Conservation (phyloP, 306 rosid genomes). For the Cyamopsis tetragonoloba region DNA sequence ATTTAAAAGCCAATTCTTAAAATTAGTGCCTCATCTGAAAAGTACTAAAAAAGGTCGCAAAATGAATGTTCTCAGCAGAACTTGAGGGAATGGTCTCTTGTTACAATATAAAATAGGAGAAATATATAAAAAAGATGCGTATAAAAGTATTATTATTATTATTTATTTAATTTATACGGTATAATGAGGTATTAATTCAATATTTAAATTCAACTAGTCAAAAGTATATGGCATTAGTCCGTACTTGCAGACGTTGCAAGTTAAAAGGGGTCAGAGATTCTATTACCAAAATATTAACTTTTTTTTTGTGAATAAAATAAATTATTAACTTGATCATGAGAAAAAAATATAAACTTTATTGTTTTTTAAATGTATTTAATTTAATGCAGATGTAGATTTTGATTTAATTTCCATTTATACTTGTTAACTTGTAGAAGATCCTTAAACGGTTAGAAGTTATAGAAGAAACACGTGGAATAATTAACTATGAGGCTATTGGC, state of each 20-base stretch:
- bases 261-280: background rate
- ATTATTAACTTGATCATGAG: no score
- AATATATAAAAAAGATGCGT: background rate
- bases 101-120: background rate
- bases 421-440: no score
- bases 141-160: background rate
- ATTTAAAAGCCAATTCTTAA: conserved; percentile 11
- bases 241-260: background rate
- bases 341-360: no score
- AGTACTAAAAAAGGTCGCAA: background rate
- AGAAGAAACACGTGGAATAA: background rate
- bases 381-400: no score
- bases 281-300: background rate
- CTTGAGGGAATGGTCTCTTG: no score
- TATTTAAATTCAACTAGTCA: conserved; percentile 17
- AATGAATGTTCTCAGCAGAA: no score
- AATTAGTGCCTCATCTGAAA: conserved; percentile 4
- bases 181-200: background rate
- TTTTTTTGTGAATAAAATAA: no score
- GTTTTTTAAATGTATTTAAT: no score
- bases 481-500: background rate
- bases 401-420: no score
- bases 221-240: background rate
- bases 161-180: no score
- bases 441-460: background rate